phyloP scores from a whole-genome alignment of 768 basidiomycete species.

The Xerocomus spinulosus region DNA sequence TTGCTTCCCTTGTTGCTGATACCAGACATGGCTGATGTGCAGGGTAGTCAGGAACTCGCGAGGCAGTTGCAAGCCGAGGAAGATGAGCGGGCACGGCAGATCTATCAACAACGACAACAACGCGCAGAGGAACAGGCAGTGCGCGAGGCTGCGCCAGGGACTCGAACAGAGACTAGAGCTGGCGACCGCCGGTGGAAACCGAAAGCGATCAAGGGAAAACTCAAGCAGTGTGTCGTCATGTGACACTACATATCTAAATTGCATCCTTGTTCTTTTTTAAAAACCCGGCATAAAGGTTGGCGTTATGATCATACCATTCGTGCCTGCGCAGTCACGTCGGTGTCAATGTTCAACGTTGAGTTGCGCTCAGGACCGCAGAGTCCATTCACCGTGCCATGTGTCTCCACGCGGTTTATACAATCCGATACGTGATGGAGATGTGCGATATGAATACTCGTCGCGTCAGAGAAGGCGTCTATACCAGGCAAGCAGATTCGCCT shows the following conservation, averaged over 20 bases:
- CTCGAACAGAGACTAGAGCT: background rate
- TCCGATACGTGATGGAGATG: too few species aligned
- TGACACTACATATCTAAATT: slow-evolving; percentile 19
- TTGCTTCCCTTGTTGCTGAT: background rate
- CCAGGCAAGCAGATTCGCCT: too few species aligned
- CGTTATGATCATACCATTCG: too few species aligned
- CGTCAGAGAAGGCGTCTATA: too few species aligned
- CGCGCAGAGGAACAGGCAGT: slow-evolving; percentile 14
- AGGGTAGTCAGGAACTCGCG: slow-evolving; percentile 59
- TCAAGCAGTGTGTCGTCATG: slow-evolving; percentile 56
- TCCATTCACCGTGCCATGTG: too few species aligned
- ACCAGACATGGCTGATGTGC: background rate
- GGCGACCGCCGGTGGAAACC: slow-evolving; percentile 22
- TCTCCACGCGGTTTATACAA: too few species aligned
- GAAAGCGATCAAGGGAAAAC: slow-evolving; percentile 30
- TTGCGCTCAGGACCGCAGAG: too few species aligned
- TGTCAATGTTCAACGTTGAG: too few species aligned
- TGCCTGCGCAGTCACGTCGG: too few species aligned
- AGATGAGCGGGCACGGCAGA: slow-evolving; percentile 47
- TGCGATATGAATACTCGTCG: too few species aligned
- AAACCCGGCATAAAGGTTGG: too few species aligned
- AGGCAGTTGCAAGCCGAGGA: slow-evolving; percentile 78
- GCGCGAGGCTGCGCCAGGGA: background rate
- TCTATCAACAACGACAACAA: slow-evolving; percentile 29
- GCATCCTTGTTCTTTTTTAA: too few species aligned